Evolutionary conservation across 306 rosid species (phyloP).

Genomic region (Quillaja saponaria): DNA sequence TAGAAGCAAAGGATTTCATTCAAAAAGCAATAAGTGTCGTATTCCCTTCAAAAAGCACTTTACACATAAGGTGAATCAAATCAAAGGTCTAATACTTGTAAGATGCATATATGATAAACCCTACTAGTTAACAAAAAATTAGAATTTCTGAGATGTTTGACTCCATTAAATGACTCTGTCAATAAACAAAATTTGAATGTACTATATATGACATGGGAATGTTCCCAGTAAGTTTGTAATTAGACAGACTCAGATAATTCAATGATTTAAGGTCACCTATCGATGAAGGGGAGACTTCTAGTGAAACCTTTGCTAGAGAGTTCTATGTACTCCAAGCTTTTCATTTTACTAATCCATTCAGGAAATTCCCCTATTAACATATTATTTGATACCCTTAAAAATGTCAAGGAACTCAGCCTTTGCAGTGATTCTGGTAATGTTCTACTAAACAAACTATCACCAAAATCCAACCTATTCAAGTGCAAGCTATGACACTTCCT

Average conservation of each 20-base stretch:
- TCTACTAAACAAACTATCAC: conserved; percentile 58
- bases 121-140: no score
- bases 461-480: conserved; percentile 56
- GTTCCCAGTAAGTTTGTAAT: conserved; percentile 61
- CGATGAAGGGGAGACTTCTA: conserved; percentile 63
- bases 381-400: conserved; percentile 51
- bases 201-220: conserved; percentile 48
- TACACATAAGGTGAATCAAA: no score
- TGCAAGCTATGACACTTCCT: no score
- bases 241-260: conserved; percentile 48
- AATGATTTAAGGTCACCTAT: conserved; percentile 55
- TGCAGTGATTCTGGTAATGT: conserved; percentile 53
- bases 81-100: no score
- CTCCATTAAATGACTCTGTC: no score
- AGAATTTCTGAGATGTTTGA: no score
- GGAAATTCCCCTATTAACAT: conserved; percentile 52
- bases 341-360: conserved; percentile 70
- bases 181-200: no score
- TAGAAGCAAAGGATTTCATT: no score
- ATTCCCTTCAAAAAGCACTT: no score
- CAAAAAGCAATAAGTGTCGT: no score
- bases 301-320: conserved; percentile 61
- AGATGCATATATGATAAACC: no score
- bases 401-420: conserved; percentile 46
- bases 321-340: conserved; percentile 54